These are phyloP conservation scores for Bipolaris sorokiniana DNA, from an alignment of 2,329 filamentous ascomycete genomes.

Conservation along the genomic window DNA sequence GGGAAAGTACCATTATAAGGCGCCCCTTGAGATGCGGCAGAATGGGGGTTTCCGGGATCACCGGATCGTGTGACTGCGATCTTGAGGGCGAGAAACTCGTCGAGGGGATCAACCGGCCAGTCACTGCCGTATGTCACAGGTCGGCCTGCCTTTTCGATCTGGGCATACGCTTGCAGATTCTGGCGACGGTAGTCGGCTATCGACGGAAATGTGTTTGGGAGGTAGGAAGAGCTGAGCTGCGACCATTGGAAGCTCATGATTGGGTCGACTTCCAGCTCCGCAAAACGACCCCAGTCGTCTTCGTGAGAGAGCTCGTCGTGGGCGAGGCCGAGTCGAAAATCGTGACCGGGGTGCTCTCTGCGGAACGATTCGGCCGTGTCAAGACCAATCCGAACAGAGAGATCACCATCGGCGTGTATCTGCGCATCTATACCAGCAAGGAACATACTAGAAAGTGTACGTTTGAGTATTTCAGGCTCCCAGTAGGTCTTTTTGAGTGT, in stretches of 20 bases:
- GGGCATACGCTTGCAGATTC: slow-evolving; percentile 7
- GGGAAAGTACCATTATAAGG: slow-evolving; percentile 3
- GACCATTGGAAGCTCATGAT: slow-evolving; percentile 12
- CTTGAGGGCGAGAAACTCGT: slow-evolving; percentile 6
- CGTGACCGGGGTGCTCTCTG: neutral
- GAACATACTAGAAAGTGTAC: slow-evolving; percentile 1
- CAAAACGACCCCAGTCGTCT: slow-evolving; percentile 7
- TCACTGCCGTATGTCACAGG: slow-evolving; percentile 8
- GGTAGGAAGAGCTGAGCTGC: slow-evolving; percentile 4
- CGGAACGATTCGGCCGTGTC: slow-evolving; percentile 3
- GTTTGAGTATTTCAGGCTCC: slow-evolving; percentile 7
- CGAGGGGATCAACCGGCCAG: slow-evolving; percentile 9
- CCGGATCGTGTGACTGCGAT: slow-evolving; percentile 5
- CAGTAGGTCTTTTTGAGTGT: slow-evolving; percentile 4
- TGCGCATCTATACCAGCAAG: slow-evolving; percentile 3
- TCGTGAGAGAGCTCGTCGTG: slow-evolving; percentile 6
- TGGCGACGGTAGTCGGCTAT: slow-evolving; percentile 4
- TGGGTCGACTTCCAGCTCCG: neutral
- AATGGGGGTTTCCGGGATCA: slow-evolving; percentile 5
- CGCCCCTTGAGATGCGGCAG: slow-evolving; percentile 3
- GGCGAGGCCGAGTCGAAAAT: slow-evolving; percentile 9
- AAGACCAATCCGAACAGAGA: slow-evolving; percentile 4
- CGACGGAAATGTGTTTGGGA: slow-evolving; percentile 7
- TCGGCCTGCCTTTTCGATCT: slow-evolving; percentile 8
- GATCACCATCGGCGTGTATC: slow-evolving; percentile 4